phyloP scores from a whole-genome alignment of 768 basidiomycete species.

The Agrocybe praecox region DNA sequence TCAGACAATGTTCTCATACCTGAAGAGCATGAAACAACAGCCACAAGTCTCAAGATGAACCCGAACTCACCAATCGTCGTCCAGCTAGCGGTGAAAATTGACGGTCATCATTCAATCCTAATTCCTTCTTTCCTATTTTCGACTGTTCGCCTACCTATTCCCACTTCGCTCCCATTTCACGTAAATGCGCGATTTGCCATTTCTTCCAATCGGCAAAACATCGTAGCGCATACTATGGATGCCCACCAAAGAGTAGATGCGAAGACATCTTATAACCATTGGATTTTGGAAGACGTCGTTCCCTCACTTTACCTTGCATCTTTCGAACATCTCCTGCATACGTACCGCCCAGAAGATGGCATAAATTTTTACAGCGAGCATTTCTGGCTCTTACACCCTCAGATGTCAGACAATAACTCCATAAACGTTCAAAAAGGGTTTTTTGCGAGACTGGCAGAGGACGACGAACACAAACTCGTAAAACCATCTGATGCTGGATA shows the following conservation, averaged over 20 bases:
- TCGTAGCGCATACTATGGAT: slow-evolving; percentile 39
- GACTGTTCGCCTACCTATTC: slow-evolving; percentile 41
- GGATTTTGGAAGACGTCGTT: slow-evolving; percentile 38
- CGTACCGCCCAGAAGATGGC: too few relatives aligned
- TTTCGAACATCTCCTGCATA: slow-evolving; percentile 25
- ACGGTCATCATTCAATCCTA: neutral
- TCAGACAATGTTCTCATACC: slow-evolving; percentile 6
- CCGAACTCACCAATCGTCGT: slow-evolving; percentile 2
- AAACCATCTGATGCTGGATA: neutral
- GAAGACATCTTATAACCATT: slow-evolving; percentile 41
- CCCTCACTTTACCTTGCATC: slow-evolving; percentile 39
- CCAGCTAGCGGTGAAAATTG: slow-evolving; percentile 12
- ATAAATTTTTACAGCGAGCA: neutral
- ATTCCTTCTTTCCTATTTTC: slow-evolving; percentile 34
- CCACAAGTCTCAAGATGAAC: slow-evolving; percentile 9
- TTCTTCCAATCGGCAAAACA: slow-evolving; percentile 42
- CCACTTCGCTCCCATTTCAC: slow-evolving; percentile 43
- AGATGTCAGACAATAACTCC: slow-evolving; percentile 11
- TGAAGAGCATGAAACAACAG: slow-evolving; percentile 4
- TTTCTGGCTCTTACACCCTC: slow-evolving; percentile 14
- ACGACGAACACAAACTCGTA: slow-evolving; percentile 5
- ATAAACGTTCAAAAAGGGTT: slow-evolving; percentile 21
- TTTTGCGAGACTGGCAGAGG: slow-evolving; percentile 1
- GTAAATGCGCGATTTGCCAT: slow-evolving; percentile 47
- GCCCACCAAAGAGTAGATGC: slow-evolving; percentile 9